Base-by-base conservation (phyloP, 805 yeast genomes). In the Wickerhamiella slavikovae region DNA sequence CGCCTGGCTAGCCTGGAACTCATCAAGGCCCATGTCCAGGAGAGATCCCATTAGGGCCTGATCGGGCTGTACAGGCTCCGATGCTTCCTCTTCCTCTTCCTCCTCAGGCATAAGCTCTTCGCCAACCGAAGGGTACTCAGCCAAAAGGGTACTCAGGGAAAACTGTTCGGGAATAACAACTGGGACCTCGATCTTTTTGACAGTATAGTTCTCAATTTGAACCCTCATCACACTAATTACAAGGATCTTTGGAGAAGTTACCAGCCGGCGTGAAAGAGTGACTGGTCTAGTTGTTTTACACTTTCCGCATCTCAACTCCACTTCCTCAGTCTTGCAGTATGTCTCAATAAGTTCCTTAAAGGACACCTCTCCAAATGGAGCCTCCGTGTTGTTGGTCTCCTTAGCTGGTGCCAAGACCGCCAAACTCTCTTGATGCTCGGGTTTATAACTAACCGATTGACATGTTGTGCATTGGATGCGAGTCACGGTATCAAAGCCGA, bases 171-270 rank as follows among this genome's bases (percentile, higher is more conserved):
- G 55, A 45, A 68, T 38, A 29, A 43, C 50, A 10, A 85, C 60
- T 2, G 91, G 91, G 4, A 73, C 77, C 35, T 70, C 74, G 1
- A 77, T 60, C 48, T 89, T 89, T 0, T 67, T 58, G 0, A 96
- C 95, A 2, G 71, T 75, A 96, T 95, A 89, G 44, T 80, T 79
- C 25, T 71, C 76, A 22, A 91, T 53, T 37, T 73, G 70, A 32
- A 85, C 79, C 43, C 96, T 62, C 36, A 79, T 73, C 3, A 80
- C 77, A 36, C 71, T 72, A 1, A 79, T 56, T 3, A 78, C 64
- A 17, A 89, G 55, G 8, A 64, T 61, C n/a, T 68, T 55, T 0
- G 98, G 98, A 38, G 57, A 71, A 0, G 78, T 57, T 35, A 56
- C 58, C 40, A 82, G 64, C 2, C 64, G 63, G 17, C 57, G 51